phyloP scores from a whole-genome alignment of 208 protist genomes.

The Trypanosoma theileri region DNA sequence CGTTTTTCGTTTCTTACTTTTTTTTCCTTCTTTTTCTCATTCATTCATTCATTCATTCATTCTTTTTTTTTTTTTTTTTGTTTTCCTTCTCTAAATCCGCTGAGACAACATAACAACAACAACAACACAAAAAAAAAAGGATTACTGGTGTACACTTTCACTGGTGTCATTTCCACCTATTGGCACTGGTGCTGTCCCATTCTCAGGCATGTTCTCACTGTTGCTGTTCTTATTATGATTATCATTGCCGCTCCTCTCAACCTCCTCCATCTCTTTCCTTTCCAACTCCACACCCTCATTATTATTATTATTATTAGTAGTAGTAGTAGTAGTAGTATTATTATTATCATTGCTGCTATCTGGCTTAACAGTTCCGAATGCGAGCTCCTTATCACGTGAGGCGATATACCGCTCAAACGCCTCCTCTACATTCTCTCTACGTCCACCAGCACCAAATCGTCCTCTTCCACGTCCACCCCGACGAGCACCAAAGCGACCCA shows the following conservation, averaged over 20 bases:
- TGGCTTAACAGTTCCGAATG: background rate
- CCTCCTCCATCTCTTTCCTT: constrained; percentile 1
- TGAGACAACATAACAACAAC: background rate
- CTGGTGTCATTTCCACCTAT: background rate
- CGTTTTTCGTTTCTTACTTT: constrained; percentile 1
- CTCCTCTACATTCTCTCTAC: constrained; percentile 40
- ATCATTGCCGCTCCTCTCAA: constrained; percentile 1
- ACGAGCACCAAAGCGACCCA: constrained; percentile 20
- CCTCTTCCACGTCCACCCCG: constrained; percentile 15
- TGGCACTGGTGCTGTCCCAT: background rate
- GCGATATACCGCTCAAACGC: constrained; percentile 45
- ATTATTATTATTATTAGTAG: background rate
- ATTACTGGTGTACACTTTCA: constrained; percentile 5
- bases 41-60: background rate
- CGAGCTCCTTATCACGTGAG: constrained; percentile 23
- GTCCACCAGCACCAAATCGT: constrained; percentile 34
- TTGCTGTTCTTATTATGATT: constrained; percentile 3
- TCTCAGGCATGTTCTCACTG: background rate
- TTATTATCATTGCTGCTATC: background rate
- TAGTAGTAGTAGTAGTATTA: background rate
- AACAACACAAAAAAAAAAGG: constrained; percentile 1
- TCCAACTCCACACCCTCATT: background rate
- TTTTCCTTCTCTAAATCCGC: too few relatives aligned
- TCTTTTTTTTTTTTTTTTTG: background rate
- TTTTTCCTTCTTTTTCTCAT: background rate